Evolutionary conservation across 2,329 filamentous ascomycete genomes (phyloP), one percentile per base, ranked within the genome.

Genomic region (Periconia macrospinosa): DNA sequence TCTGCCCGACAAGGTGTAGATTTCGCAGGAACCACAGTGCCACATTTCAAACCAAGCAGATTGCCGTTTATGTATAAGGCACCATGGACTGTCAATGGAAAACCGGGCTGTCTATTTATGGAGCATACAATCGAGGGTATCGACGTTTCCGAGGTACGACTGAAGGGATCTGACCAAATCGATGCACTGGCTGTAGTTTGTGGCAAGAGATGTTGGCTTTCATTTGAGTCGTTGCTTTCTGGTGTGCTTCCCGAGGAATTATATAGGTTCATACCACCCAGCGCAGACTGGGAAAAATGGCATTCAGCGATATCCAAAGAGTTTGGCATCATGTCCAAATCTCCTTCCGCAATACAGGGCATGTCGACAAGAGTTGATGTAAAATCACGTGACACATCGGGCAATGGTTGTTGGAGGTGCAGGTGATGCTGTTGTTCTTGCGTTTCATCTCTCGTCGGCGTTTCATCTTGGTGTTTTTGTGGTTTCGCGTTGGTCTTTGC

Each of bases 21-120:
- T 40, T 62, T 64, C 9, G 59, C 50, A 1, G 66, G 60, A 1
- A 67, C 47, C 15, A 55, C 52, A 7, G 54, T 63, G 30, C 58
- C 56, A 52, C 72, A 75, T 10, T 49, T 48, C 2, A 72, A 54
- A 18, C 68, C 67, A 35, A 73, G 58, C 13, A 72, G 61, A 15
- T 59, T 43, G 1, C 70, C 70, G 45, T 72, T 74, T 23, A 66
- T 50, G 49, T 61, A 73, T 3, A 74, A 60, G 3, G 71, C 71
- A 6, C 62, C 56, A 45, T 58, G 67, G 18, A 72, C 58, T 13
- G 59, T 58, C 35, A 70, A 35, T 15, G 62, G 56, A 18, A 44
- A 54, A 6, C 42, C n/a, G 3, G 57, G 53, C 43, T 59, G 55
- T 6, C 50, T 18, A 5, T 49, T 33, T 2, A 56, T 59, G 30